These are phyloP conservation scores for Flaveria linearis DNA, from an alignment of 129 eudicot species.

Conservation along the genomic window DNA sequence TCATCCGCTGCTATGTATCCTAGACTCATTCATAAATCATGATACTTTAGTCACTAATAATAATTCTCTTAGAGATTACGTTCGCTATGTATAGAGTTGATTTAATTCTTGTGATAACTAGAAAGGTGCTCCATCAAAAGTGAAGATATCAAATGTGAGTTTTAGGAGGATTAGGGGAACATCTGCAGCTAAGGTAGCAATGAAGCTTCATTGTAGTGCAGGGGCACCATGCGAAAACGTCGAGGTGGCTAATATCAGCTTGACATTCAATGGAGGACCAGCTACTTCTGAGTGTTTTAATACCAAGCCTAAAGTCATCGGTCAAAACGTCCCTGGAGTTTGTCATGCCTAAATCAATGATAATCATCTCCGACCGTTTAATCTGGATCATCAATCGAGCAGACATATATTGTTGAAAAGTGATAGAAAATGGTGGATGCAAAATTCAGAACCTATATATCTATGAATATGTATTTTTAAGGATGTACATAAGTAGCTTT, in stretches of 20 bases:
- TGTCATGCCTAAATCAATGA: conserved; percentile 1
- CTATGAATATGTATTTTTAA: not conserved
- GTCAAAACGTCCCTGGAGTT: conserved; percentile 38
- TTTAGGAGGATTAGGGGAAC: conserved; percentile 64
- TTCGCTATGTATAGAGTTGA: not conserved
- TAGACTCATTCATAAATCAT: no score
- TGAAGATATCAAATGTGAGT: conserved; percentile 53
- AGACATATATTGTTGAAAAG: no score
- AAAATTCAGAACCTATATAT: not conserved
- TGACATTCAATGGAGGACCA: conserved; percentile 41
- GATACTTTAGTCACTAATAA: no score
- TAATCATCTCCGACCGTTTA: not conserved
- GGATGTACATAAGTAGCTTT: no score
- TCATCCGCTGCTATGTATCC: no score
- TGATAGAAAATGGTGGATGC: no score
- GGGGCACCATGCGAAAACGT: conserved; percentile 42
- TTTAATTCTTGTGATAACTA: not conserved
- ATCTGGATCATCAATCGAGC: not conserved
- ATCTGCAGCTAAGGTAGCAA: conserved; percentile 33
- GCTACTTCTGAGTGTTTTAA: conserved; percentile 46
- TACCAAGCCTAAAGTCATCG: conserved; percentile 38
- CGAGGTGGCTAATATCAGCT: conserved; percentile 44
- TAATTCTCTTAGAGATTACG: no score
- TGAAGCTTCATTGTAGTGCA: conserved; percentile 53
- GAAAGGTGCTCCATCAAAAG: conserved; percentile 57